Conservation (phyloP, 2,329 filamentous ascomycete genomes). For the Phialophora expanda region DNA sequence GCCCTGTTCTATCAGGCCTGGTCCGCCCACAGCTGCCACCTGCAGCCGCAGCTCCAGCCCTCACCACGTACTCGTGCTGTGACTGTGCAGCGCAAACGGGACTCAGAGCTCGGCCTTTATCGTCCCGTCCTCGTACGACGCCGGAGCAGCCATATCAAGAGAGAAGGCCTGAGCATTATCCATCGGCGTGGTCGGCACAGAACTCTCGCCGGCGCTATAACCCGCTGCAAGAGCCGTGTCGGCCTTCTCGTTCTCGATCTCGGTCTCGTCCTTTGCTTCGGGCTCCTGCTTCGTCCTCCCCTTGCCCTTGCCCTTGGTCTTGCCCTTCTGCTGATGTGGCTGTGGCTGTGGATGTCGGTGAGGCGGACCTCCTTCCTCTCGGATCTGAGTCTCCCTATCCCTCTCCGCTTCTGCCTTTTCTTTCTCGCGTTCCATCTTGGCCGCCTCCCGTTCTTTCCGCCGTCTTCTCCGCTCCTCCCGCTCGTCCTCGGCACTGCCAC, state of each 20-base stretch:
- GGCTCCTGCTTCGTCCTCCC: constrained; percentile 7
- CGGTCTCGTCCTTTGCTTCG: background rate
- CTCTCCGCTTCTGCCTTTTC: background rate
- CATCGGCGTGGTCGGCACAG: constrained; percentile 21
- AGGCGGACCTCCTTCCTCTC: background rate
- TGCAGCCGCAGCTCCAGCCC: background rate
- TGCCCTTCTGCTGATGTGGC: background rate
- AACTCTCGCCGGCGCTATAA: constrained; percentile 12
- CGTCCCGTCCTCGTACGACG: background rate
- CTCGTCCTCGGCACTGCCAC: constrained; percentile 10
- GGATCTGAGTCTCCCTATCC: constrained; percentile 11
- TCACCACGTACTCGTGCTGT: too few species aligned
- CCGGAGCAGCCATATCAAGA: constrained; percentile 1
- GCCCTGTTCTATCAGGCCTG: background rate
- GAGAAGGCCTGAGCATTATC: constrained; percentile 7
- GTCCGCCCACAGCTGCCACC: background rate
- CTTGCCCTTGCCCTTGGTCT: background rate
- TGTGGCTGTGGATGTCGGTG: background rate
- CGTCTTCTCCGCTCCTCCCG: constrained; percentile 10
- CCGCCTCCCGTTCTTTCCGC: constrained; percentile 28
- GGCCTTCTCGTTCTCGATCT: background rate
- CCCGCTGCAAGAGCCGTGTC: background rate
- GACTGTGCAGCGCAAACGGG: too few species aligned
- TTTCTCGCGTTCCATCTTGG: constrained; percentile 20
- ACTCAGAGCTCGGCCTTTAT: background rate